phyloP scores from a whole-genome alignment of 805 yeast species.

The Cyberlindnera euphorbiae region DNA sequence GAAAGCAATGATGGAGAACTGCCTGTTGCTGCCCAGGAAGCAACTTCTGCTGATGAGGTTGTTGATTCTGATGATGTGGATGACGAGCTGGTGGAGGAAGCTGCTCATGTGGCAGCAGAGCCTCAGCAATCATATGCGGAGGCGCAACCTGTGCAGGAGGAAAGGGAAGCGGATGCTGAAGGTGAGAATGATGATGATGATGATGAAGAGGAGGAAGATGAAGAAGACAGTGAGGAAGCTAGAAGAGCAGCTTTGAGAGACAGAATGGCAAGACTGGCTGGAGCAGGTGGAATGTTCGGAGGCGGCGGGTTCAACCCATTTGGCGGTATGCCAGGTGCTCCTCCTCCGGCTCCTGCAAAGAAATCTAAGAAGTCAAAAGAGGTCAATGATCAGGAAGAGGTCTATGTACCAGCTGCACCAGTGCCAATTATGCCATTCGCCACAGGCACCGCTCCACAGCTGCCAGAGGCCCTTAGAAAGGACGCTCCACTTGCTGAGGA shows the following conservation, averaged over 20 bases:
- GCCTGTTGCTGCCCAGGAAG: neutral
- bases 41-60: conserved; percentile 1
- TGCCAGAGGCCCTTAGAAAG: conserved; percentile 19
- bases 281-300: conserved; percentile 56
- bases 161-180: conserved; percentile 17
- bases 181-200: conserved; percentile 29
- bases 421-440: conserved; percentile 54
- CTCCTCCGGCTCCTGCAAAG: conserved; percentile 25
- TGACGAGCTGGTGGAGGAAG: neutral
- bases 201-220: conserved; percentile 49
- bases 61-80: conserved; percentile 1
- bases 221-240: conserved; percentile 71
- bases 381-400: conserved; percentile 18
- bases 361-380: conserved; percentile 21
- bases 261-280: conserved; percentile 94
- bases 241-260: conserved; percentile 76
- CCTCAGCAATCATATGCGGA: conserved; percentile 10
- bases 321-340: conserved; percentile 33
- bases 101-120: conserved; percentile 16
- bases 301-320: conserved; percentile 39
- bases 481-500: conserved; percentile 8
- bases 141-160: conserved; percentile 4
- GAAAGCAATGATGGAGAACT: too few relatives aligned
- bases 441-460: conserved; percentile 22
- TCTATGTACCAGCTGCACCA: conserved; percentile 31